phyloP scores from a whole-genome alignment of 176 grass and related monocot genomes.

The Aegilops umbellulata region DNA sequence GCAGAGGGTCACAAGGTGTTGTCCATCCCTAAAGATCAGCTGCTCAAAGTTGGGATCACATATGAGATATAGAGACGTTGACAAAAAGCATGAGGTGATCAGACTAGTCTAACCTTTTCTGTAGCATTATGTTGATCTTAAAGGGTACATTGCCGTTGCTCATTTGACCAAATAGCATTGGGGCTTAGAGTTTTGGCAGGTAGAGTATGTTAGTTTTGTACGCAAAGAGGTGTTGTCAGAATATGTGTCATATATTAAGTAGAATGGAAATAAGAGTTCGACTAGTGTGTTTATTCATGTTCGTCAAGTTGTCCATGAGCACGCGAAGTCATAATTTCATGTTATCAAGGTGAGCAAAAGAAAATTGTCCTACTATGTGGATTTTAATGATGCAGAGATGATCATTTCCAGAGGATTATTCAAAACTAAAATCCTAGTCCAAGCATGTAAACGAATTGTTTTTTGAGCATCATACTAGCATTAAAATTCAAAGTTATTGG shows the following conservation, averaged over 20 bases:
- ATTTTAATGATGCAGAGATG: neutral
- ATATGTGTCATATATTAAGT: neutral
- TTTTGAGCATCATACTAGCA: too few relatives aligned
- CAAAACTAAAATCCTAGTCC: neutral
- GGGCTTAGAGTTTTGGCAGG: neutral
- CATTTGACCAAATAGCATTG: neutral
- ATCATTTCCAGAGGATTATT: neutral
- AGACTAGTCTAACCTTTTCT: conserved; percentile 5
- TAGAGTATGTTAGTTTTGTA: neutral
- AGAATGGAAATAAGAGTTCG: neutral
- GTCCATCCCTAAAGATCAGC: conserved; percentile 48
- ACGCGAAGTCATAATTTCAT: neutral
- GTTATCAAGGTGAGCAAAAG: neutral
- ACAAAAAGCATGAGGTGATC: neutral
- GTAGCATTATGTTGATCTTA: neutral
- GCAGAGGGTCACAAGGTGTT: conserved; percentile 38
- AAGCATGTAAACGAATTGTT: neutral
- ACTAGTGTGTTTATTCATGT: neutral
- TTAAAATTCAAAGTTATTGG: neutral
- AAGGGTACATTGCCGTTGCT: neutral
- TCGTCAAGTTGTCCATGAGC: neutral
- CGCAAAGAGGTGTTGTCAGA: neutral
- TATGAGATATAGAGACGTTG: conserved; percentile 58
- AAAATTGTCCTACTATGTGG: neutral
- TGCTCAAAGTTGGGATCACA: conserved; percentile 77